Evolutionary conservation across 805 yeast species (phyloP).

Genomic region (Komagataella populi): DNA sequence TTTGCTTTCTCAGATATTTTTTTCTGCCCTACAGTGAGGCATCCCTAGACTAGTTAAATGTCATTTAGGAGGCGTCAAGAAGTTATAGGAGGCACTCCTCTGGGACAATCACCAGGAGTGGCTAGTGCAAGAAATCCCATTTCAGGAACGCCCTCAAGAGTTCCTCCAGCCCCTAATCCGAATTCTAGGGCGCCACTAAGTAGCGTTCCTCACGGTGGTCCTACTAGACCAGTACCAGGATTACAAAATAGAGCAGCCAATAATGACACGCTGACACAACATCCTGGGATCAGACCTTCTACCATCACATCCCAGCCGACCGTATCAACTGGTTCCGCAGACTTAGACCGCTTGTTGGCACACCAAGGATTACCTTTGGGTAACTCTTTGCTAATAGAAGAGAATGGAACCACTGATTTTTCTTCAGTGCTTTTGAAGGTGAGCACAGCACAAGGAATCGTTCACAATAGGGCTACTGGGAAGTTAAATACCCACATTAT

Average conservation of each 20-base stretch:
- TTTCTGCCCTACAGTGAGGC: background rate
- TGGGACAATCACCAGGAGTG: background rate
- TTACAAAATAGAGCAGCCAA: background rate
- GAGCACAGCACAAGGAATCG: slow-evolving; percentile 66
- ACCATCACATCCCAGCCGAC: slow-evolving; percentile 60
- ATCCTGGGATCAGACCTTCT: slow-evolving; percentile 68
- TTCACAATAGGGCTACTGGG: slow-evolving; percentile 41
- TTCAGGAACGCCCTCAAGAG: background rate
- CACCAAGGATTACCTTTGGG: slow-evolving; percentile 88
- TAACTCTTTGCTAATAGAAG: slow-evolving; percentile 56
- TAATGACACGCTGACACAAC: slow-evolving; percentile 6
- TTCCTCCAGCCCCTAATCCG: background rate
- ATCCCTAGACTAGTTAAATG: background rate
- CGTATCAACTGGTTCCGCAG: slow-evolving; percentile 67
- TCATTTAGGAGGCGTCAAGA: background rate
- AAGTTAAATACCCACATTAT: slow-evolving; percentile 41
- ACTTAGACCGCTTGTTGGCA: slow-evolving; percentile 57
- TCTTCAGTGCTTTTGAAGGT: slow-evolving; percentile 53
- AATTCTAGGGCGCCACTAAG: background rate
- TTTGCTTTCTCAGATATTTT: background rate
- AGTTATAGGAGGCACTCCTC: background rate
- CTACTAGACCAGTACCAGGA: background rate
- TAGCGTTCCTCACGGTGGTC: background rate
- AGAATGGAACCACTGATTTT: slow-evolving; percentile 82
- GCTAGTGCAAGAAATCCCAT: background rate